Evolutionary conservation across 2,329 filamentous ascomycete species (phyloP).

Genomic region (Torrubiellomyces zombiae): DNA sequence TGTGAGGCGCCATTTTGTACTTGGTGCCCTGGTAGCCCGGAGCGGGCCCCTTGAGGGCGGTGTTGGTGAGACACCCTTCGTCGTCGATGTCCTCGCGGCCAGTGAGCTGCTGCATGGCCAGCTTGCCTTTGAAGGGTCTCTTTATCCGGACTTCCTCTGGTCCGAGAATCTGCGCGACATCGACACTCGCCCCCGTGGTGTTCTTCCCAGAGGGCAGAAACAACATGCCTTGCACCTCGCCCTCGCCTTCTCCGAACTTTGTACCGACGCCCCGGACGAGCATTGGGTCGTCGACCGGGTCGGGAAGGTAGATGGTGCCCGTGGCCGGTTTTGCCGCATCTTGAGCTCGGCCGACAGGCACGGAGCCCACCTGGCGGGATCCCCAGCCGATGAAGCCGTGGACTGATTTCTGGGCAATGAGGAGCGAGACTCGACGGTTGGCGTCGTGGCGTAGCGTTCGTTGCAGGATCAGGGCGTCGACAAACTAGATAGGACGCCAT

Average conservation of each 20-base stretch:
- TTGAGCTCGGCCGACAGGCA: constrained; percentile 85
- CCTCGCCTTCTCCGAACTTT: constrained; percentile 57
- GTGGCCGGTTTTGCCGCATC: constrained; percentile 67
- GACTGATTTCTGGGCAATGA: constrained; percentile 93
- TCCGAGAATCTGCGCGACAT: constrained; percentile 67
- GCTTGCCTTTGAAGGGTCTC: constrained; percentile 65
- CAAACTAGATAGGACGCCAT: constrained; percentile 49
- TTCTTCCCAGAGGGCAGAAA: constrained; percentile 77
- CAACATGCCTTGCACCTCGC: constrained; percentile 64
- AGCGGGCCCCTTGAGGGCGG: constrained; percentile 32
- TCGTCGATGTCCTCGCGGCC: constrained; percentile 57
- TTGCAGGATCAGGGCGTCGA: constrained; percentile 88
- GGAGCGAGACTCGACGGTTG: constrained; percentile 73
- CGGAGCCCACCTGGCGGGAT: constrained; percentile 69
- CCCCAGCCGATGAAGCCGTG: constrained; percentile 81
- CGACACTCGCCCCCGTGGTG: constrained; percentile 56
- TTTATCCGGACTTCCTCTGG: constrained; percentile 73
- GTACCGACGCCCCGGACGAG: constrained; percentile 65
- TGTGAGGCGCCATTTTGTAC: constrained; percentile 80
- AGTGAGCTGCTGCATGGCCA: constrained; percentile 66
- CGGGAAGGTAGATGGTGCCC: constrained; percentile 76
- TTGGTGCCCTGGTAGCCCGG: constrained; percentile 59
- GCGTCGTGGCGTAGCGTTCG: constrained; percentile 76
- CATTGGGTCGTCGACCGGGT: constrained; percentile 70
- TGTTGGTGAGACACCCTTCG: constrained; percentile 44